A percentile compares a stretch with the other conserved stretches of the same genome.
Evolutionary conservation across 257 asterid species (phyloP).

Genomic region (Fraxinus americana): DNA sequence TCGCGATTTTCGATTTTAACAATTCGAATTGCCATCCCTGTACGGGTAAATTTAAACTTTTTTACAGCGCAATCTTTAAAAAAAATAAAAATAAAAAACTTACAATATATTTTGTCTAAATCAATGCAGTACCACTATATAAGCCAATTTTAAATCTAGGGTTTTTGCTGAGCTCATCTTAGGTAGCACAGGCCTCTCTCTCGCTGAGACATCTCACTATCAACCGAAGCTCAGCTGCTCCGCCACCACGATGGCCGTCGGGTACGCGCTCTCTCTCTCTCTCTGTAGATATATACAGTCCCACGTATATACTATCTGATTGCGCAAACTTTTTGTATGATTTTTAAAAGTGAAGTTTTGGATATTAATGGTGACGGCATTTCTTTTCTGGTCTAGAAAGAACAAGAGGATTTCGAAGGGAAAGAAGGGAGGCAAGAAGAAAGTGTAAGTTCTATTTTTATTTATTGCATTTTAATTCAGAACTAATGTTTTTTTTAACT

Average conservation of each 20-base stretch:
- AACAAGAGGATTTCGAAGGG: constrained; percentile 46
- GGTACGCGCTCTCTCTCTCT: constrained; percentile 27
- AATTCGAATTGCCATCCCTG: too few species aligned
- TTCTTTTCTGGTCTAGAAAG: constrained; percentile 27
- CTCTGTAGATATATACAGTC: not conserved
- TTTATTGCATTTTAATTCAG: not conserved
- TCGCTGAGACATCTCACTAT: constrained; percentile 11
- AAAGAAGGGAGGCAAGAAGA: constrained; percentile 53
- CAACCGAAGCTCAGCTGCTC: constrained; percentile 18
- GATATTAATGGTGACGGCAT: not conserved
- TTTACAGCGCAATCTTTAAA: too few species aligned
- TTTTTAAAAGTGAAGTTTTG: not conserved
- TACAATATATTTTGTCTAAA: too few species aligned
- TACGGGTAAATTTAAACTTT: too few species aligned
- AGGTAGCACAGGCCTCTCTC: not conserved
- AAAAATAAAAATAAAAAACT: too few species aligned
- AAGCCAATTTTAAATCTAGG: constrained; percentile 24
- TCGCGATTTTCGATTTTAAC: too few species aligned
- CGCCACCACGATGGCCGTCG: constrained; percentile 45
- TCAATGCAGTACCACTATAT: not conserved
- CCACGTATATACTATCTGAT: not conserved
- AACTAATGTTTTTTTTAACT: not conserved
- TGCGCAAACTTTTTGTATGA: not conserved
- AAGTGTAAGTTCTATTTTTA: constrained; percentile 19
- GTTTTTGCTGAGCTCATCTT: constrained; percentile 31